Evolutionary conservation across 768 basidiomycete genomes (phyloP), one percentile per base, ranked within the genome.

Genomic region (Coprinellus micaceus): DNA sequence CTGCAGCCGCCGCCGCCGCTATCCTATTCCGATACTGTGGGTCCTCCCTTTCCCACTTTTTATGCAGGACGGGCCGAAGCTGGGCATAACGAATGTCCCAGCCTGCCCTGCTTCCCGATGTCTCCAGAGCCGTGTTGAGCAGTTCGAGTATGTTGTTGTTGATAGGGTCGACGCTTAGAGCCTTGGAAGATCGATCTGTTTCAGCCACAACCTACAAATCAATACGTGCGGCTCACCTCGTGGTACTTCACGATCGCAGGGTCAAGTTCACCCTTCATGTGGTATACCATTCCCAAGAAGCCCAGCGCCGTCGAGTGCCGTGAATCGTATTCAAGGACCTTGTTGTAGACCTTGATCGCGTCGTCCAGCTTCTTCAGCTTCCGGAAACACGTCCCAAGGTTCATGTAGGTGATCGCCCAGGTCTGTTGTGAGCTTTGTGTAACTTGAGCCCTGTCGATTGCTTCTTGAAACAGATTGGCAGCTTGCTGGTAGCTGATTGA

Each of bases 401-500:
- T 99, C 58, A 96, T 75, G 68, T 91, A 93, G 0, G 95, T 97
- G 11, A 86, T 85, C 0, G 87, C 81, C 95, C 96, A 98, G 0
- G 89, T 83, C 36, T 81, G 81, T 58, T 90, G 85, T 1, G 92
- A 90, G 48, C 85, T 85, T 67, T 97, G 93, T 7, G 93, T 90
- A 15, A 89, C 84, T 58, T 89, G 80, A 0, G 94, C 93, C 4
- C 91, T 77, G n/a, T 84, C 81, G 15, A 98, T 79, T 0, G 96
- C 86, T 57, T 80, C 76, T 58, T 81, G 72, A 68, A 98, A 95
- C 40, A 90, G 73, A 17, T 75, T 71, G 1, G 82, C 83, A 1
- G 97, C 95, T 24, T 73, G 71, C 28, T 83, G 78, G 69, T 85
- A 94, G 52, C 95, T 98, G 65, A 26, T n/a, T 29, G 7, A 30